Evolutionary conservation across 2,329 filamentous ascomycete species (phyloP).

Genomic region (Lecanosticta acicola): DNA sequence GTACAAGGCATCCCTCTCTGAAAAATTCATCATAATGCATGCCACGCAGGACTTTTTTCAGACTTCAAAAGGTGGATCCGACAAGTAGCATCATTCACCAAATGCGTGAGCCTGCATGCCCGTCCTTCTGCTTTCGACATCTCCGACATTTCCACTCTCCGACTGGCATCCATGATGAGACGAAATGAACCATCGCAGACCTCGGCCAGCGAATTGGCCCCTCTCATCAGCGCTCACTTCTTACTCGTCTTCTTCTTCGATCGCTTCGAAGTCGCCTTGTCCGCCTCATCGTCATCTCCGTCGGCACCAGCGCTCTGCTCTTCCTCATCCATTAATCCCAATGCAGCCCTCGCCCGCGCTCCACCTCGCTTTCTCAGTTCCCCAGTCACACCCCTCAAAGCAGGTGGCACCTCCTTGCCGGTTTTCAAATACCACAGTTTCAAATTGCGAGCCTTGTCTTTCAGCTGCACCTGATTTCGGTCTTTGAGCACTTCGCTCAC

Average conservation of each 20-base stretch:
- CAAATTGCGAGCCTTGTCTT: constrained; percentile 84
- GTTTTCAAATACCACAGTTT: constrained; percentile 91
- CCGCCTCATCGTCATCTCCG: constrained; percentile 2
- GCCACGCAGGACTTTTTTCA: no score
- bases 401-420: constrained; percentile 83
- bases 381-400: constrained; percentile 79
- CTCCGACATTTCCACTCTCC: no score
- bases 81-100: no score
- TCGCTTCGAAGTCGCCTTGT: constrained; percentile 4
- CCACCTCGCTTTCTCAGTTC: constrained; percentile 68
- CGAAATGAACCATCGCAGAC: no score
- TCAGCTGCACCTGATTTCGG: constrained; percentile 83
- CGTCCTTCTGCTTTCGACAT: no score
- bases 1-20: no score
- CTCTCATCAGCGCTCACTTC: constrained; percentile 8
- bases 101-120: no score
- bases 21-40: no score
- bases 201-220: no score
- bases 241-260: constrained; percentile 12
- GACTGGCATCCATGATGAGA: no score
- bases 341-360: constrained; percentile 31
- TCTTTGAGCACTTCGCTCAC: constrained; percentile 81
- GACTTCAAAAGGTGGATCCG: no score
- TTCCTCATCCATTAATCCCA: constrained; percentile 21
- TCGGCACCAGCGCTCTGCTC: constrained; percentile 6